Evolutionary conservation across 2,329 filamentous ascomycete species (phyloP).

Genomic region (Thermochaetoides dissita): DNA sequence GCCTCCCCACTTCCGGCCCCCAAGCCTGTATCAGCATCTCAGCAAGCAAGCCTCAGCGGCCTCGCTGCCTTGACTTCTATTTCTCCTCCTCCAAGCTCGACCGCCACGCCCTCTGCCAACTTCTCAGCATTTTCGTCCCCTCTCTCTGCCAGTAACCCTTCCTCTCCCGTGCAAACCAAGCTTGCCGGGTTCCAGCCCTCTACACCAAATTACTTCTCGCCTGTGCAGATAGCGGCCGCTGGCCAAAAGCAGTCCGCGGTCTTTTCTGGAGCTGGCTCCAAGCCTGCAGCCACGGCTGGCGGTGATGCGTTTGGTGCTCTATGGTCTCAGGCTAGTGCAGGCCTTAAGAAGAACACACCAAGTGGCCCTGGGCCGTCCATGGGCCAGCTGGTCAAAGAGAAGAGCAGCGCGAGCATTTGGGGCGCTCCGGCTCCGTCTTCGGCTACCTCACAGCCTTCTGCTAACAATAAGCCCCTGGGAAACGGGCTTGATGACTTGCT

Average conservation of each 20-base stretch:
- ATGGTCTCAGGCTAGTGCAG: constrained; percentile 61
- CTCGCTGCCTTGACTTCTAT: constrained; percentile 70
- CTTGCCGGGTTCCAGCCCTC: constrained; percentile 57
- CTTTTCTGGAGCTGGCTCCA: constrained; percentile 28
- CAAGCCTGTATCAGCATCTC: constrained; percentile 69
- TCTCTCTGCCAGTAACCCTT: constrained; percentile 23
- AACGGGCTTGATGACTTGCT: constrained; percentile 36
- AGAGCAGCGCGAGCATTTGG: constrained; percentile 90
- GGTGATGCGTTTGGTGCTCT: constrained; percentile 84
- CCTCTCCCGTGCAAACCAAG: constrained; percentile 33
- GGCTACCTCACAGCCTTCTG: constrained; percentile 1
- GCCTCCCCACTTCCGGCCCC: constrained; percentile 65
- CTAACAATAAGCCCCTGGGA: constrained; percentile 11
- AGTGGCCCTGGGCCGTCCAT: constrained; percentile 60
- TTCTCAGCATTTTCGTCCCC: constrained; percentile 49
- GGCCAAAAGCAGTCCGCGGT: constrained; percentile 3
- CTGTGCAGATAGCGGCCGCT: constrained; percentile 39
- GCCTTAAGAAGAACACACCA: constrained; percentile 58
- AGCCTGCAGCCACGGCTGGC: constrained; percentile 42
- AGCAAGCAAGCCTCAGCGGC: constrained; percentile 66
- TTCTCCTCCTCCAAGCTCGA: constrained; percentile 53
- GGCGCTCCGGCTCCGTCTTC: constrained; percentile 47
- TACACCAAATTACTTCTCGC: constrained; percentile 91
- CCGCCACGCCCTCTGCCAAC: constrained; percentile 42
- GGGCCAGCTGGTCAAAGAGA: constrained; percentile 94